Evolutionary conservation across 768 basidiomycete species (phyloP).

Genomic region (Suillus placidus): DNA sequence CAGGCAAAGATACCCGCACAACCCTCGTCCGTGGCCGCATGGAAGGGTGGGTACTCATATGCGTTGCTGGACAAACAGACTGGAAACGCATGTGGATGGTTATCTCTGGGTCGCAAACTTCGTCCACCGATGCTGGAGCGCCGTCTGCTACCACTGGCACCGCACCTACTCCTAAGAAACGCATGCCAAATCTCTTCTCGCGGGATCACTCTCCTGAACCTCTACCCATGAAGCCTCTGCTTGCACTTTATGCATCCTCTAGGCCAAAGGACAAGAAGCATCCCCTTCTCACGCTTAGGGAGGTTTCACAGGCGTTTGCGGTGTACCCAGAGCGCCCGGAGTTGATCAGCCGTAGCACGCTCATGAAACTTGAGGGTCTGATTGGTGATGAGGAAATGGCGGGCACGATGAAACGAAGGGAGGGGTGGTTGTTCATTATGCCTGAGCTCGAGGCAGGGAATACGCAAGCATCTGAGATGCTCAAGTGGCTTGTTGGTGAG

Average conservation of each 20-base stretch:
- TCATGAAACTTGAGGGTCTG: conserved; percentile 90
- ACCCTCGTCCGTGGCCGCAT: conserved; percentile 72
- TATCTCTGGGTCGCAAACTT: conserved; percentile 48
- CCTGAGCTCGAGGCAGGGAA: conserved; percentile 74
- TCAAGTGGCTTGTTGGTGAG: conserved; percentile 88
- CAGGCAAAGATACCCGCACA: conserved; percentile 55
- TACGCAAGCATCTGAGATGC: conserved; percentile 77
- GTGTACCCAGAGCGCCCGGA: conserved; percentile 97
- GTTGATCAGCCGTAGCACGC: conserved; percentile 82
- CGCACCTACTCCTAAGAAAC: conserved; percentile 39
- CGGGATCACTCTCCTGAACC: conserved; percentile 44
- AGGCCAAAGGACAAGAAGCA: conserved; percentile 79
- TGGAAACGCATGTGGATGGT: conserved; percentile 94
- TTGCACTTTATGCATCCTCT: conserved; percentile 62
- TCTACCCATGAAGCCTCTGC: conserved; percentile 40
- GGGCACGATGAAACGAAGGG: conserved; percentile 65
- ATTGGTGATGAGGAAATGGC: conserved; percentile 77
- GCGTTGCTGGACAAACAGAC: conserved; percentile 95
- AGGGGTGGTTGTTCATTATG: conserved; percentile 91
- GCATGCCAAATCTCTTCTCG: conserved; percentile 67
- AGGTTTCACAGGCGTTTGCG: conserved; percentile 85
- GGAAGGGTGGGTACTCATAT: conserved; percentile 90
- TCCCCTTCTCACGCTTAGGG: conserved; percentile 65
- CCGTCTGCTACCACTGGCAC: conserved; percentile 17
- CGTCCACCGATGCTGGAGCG: conserved; percentile 29